phyloP scores from a whole-genome alignment of 345 rosid species.

The Dipteronia dyeriana region DNA sequence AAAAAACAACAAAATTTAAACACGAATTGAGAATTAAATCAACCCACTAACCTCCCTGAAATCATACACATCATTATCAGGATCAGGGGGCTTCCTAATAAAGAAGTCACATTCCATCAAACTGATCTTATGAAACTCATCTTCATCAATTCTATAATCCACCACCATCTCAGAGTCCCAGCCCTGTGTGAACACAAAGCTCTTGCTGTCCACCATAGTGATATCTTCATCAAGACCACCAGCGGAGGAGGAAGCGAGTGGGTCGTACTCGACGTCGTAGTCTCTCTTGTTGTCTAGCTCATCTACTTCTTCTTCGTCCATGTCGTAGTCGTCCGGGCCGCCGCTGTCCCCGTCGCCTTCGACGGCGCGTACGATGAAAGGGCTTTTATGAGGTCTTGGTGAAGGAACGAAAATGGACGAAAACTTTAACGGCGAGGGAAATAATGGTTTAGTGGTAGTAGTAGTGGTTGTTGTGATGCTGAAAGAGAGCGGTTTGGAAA shows the following conservation, averaged over 20 bases:
- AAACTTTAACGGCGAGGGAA: constrained; percentile 24
- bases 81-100: constrained; percentile 92
- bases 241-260: constrained; percentile 33
- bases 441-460: constrained; percentile 13
- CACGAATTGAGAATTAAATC: neutral
- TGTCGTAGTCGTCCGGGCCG: constrained; percentile 70
- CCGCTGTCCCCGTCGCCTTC: constrained; percentile 74
- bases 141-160: constrained; percentile 88
- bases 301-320: constrained; percentile 84
- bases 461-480: neutral
- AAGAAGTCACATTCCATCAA: constrained; percentile 92
- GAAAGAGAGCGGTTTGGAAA: neutral
- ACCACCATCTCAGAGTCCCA: constrained; percentile 92
- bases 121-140: constrained; percentile 85
- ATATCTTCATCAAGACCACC: constrained; percentile 40
- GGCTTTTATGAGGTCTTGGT: constrained; percentile 30
- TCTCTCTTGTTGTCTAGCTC: constrained; percentile 91
- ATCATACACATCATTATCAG: constrained; percentile 89
- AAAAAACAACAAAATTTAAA: neutral
- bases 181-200: constrained; percentile 70
- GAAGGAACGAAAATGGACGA: constrained; percentile 26
- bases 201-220: constrained; percentile 68
- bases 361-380: constrained; percentile 59
- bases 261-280: constrained; percentile 87
- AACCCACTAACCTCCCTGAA: constrained; percentile 70